Evolutionary conservation across 2,329 filamentous ascomycete species (phyloP).

Genomic region (Aspergillus arachidicola): DNA sequence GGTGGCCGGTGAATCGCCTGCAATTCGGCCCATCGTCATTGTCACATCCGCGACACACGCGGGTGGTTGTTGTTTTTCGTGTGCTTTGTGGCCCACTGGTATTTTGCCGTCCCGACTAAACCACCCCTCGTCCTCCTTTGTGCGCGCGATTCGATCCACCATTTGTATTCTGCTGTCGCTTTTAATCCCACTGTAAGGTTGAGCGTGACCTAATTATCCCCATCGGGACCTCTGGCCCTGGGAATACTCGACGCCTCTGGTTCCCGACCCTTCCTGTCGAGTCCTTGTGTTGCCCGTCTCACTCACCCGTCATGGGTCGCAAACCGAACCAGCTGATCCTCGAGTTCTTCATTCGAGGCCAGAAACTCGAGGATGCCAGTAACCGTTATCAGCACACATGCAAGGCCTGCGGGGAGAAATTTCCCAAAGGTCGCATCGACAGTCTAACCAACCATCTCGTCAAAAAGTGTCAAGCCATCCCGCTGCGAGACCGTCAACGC

Average conservation of each 20-base stretch:
- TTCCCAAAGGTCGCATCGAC: slow-evolving; percentile 86
- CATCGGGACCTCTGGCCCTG: background rate
- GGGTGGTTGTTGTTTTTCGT: background rate
- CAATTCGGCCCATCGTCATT: background rate
- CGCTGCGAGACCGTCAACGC: slow-evolving; percentile 72
- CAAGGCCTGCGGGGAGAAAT: slow-evolving; percentile 84
- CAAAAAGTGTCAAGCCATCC: slow-evolving; percentile 82
- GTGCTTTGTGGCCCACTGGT: slow-evolving; percentile 7
- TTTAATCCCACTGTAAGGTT: background rate
- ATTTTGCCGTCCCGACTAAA: slow-evolving; percentile 9
- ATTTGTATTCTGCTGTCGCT: background rate
- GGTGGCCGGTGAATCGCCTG: background rate
- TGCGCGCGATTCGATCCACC: slow-evolving; percentile 1
- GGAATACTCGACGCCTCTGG: slow-evolving; percentile 2
- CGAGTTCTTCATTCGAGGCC: slow-evolving; percentile 84
- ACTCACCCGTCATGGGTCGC: slow-evolving; percentile 62
- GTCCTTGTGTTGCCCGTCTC: slow-evolving; percentile 19
- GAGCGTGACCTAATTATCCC: background rate
- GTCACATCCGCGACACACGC: background rate
- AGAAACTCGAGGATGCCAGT: slow-evolving; percentile 84
- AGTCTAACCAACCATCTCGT: slow-evolving; percentile 78
- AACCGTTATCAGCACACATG: slow-evolving; percentile 92
- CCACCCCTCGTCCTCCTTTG: slow-evolving; percentile 10
- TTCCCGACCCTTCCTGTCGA: slow-evolving; percentile 8
- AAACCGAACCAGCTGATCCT: slow-evolving; percentile 82